A percentile compares a stretch with the other conserved stretches of the same genome.
Conservation (phyloP, 108 stramenopile species). For the Skeletonema costatum region DNA sequence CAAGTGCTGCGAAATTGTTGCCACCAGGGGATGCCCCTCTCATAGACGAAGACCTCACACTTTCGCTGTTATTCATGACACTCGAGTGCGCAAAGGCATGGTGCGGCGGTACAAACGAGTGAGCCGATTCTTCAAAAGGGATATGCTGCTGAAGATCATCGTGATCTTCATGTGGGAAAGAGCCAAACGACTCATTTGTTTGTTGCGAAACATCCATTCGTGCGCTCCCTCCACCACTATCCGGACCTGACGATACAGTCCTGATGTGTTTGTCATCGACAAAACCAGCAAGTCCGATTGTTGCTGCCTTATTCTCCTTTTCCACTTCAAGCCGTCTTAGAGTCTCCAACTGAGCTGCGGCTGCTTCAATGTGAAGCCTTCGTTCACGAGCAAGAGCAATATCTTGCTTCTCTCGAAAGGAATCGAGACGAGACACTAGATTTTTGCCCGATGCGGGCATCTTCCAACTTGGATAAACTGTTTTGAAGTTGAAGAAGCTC, state of each 20-base stretch:
- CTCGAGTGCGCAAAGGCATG: constrained; percentile 44
- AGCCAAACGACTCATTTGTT: constrained; percentile 13
- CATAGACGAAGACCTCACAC: neutral
- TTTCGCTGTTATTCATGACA: constrained; percentile 1
- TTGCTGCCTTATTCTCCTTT: constrained; percentile 23
- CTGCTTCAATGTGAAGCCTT: constrained; percentile 77
- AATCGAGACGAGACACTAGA: constrained; percentile 60
- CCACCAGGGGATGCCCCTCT: neutral
- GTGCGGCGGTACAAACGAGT: constrained; percentile 37
- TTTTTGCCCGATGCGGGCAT: constrained; percentile 58
- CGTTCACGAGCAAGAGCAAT: constrained; percentile 63
- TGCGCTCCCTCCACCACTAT: constrained; percentile 45
- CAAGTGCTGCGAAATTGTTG: constrained; percentile 5
- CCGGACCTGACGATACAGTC: constrained; percentile 27
- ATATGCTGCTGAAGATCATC: constrained; percentile 25
- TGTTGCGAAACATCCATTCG: neutral
- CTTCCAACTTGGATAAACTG: constrained; percentile 74
- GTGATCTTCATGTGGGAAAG: constrained; percentile 18
- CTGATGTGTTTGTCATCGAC: constrained; percentile 41
- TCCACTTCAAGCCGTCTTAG: constrained; percentile 61
- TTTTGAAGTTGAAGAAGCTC: constrained; percentile 77
- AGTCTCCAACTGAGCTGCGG: constrained; percentile 75
- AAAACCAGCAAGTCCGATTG: constrained; percentile 9
- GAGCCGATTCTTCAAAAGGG: constrained; percentile 38
- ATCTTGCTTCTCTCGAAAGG: constrained; percentile 54